Evolutionary conservation across 2,329 filamentous ascomycete genomes (phyloP).

Genomic region (Sporothrix pseudoabietina): DNA sequence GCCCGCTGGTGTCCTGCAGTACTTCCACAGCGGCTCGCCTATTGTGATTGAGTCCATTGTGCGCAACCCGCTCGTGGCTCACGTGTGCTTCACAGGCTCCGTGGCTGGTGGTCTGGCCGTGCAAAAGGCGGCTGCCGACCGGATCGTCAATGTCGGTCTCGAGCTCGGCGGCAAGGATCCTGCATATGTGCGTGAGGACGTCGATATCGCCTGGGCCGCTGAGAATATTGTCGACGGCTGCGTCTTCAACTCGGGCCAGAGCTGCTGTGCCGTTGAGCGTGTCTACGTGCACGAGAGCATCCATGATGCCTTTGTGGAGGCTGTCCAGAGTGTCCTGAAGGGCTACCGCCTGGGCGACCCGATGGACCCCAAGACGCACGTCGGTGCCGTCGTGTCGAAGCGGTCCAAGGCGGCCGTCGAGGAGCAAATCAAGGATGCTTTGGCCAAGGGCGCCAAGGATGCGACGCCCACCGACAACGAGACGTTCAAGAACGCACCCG

Average conservation of each 20-base stretch:
- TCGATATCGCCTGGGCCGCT: conserved; percentile 87
- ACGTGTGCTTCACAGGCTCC: conserved; percentile 92
- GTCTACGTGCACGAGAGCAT: conserved; percentile 87
- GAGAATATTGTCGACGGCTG: conserved; percentile 93
- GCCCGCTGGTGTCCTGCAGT: conserved; percentile 81
- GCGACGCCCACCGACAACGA: conserved; percentile 71
- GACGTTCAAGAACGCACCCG: conserved; percentile 70
- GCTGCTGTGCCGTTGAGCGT: conserved; percentile 89
- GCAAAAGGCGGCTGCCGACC: conserved; percentile 79
- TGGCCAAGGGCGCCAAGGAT: conserved; percentile 81
- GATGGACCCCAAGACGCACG: conserved; percentile 72
- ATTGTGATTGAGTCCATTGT: conserved; percentile 76
- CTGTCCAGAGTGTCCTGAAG: conserved; percentile 75
- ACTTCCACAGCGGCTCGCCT: conserved; percentile 85
- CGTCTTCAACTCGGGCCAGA: conserved; percentile 98
- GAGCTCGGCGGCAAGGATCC: conserved; percentile 96
- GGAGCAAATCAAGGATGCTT: conserved; percentile 77
- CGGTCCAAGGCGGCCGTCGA: conserved; percentile 74
- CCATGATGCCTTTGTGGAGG: conserved; percentile 78
- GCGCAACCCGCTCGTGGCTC: conserved; percentile 71
- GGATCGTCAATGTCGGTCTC: conserved; percentile 81
- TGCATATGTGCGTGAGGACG: conserved; percentile 82
- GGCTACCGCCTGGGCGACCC: conserved; percentile 90
- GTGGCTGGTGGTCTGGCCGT: conserved; percentile 85
- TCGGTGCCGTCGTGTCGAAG: conserved; percentile 87